Base-by-base conservation (phyloP, 1,284 basidiomycete species). In the Naganishia cerealis region DNA sequence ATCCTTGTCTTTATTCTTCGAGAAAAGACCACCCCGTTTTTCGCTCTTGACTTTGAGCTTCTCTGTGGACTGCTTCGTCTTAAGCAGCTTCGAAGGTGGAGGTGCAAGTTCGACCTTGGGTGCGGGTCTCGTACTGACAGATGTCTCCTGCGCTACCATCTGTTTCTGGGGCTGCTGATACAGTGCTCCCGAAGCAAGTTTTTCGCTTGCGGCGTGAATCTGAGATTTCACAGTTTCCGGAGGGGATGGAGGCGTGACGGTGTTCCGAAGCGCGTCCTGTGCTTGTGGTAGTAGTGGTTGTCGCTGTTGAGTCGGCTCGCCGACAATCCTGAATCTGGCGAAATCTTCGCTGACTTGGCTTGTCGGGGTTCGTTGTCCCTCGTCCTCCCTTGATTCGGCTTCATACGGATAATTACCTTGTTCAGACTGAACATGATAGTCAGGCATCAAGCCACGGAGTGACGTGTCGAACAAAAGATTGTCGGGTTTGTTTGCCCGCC, bases 1-100 rank as follows among this genome's bases (percentile, higher is more conserved):
- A 15, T 86, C 87, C 48, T 82, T 80, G 26, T 80, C 81, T 76
- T 87, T 88, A 76, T 88, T 89, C 33, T 84, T 81, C 70, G 90
- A 90, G 26, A 90, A 81, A 1, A 88, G 86, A 29, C 75, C 75
- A 72, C 86, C 90, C 77, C 88, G 89, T 74, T 90, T 88, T 81
- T 90, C 91, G 50, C 62, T 59, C 54, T 53, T 56, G 29, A 39
- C 40, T 38, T 65, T 67, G 8, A 67, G 57, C 38, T 65, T 67
- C 36, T 70, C 69, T 24, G 54, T 67, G 21, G 66, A 68, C 42
- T 29, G 50, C 24, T 65, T 57, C 15, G 56, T 29, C 54, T 66
- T 48, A 15, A 62, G 46, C 13, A 53, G 50, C 57, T 63, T 69
- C 9, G 52, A 48, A 33, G 65, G 52, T 21, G 57, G 65, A 10